These are phyloP conservation scores for Xylaria bambusicola DNA, from an alignment of 495 filamentous ascomycete species.

Conservation along the genomic window DNA sequence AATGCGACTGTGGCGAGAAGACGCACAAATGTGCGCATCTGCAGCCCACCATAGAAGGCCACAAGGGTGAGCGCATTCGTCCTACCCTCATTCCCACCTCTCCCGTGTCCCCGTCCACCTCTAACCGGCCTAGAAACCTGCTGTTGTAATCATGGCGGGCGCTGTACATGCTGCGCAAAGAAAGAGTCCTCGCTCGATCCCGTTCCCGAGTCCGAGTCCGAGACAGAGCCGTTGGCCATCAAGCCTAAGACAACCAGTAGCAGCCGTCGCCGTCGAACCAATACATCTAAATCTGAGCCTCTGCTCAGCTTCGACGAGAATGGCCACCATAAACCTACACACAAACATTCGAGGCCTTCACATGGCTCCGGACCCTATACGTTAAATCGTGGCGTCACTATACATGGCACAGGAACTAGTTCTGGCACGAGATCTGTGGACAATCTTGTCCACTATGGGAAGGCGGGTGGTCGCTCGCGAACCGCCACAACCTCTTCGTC, in stretches of 20 bases:
- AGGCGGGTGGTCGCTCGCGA: constrained; percentile 27
- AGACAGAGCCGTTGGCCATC: constrained; percentile 44
- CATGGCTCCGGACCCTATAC: constrained; percentile 87
- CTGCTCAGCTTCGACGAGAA: constrained; percentile 84
- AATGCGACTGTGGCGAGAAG: constrained; percentile 98
- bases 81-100: constrained; percentile 4
- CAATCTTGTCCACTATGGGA: constrained; percentile 52
- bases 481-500: constrained; percentile 44
- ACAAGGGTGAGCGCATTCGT: constrained; percentile 52
- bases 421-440: constrained; percentile 69
- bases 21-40: constrained; percentile 69
- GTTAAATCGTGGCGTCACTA: constrained; percentile 61
- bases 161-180: constrained; percentile 90
- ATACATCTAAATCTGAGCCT: constrained; percentile 80
- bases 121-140: constrained; percentile 64
- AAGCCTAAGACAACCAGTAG: constrained; percentile 50
- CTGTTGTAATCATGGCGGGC: constrained; percentile 87
- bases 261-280: constrained; percentile 61
- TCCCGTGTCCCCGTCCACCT: constrained; percentile 9
- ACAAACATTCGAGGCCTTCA: constrained; percentile 84
- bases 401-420: constrained; percentile 60
- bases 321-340: constrained; percentile 89
- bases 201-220: constrained; percentile 66
- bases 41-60: constrained; percentile 53
- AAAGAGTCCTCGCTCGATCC: constrained; percentile 79